Evolutionary conservation across 768 basidiomycete species (phyloP).

Genomic region (Leccinum boreale): DNA sequence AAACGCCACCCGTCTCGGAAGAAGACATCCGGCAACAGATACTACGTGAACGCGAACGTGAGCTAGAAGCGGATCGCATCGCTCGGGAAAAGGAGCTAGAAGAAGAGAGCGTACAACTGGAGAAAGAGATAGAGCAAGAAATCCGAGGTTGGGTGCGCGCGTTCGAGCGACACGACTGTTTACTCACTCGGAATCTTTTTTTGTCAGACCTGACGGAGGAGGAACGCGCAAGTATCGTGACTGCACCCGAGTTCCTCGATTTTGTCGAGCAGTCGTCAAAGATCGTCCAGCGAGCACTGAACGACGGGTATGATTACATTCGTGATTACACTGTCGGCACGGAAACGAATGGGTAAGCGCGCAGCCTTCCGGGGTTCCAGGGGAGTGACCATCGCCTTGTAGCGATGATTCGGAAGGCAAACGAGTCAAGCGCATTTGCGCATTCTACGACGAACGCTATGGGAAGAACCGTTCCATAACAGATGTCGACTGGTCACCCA

Average conservation of each 20-base stretch:
- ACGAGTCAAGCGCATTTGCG: conserved; percentile 89
- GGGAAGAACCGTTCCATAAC: conserved; percentile 94
- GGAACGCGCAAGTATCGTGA: conserved; percentile 63
- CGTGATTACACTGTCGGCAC: conserved; percentile 92
- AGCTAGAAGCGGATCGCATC: conserved; percentile 64
- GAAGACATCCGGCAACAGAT: conserved; percentile 76
- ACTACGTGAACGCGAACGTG: conserved; percentile 56
- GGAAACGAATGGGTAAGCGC: conserved; percentile 75
- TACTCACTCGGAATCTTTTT: background rate
- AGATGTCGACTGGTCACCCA: conserved; percentile 96
- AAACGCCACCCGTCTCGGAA: conserved; percentile 50
- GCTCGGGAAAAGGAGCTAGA: conserved; percentile 76
- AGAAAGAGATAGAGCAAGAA: conserved; percentile 83
- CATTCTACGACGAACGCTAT: conserved; percentile 88
- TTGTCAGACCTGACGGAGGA: conserved; percentile 79
- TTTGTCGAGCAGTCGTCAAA: conserved; percentile 95
- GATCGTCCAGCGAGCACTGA: conserved; percentile 91
- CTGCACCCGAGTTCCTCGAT: conserved; percentile 88
- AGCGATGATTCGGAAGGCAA: conserved; percentile 91
- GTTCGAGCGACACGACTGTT: background rate
- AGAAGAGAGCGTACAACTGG: conserved; percentile 78
- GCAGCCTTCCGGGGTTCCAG: background rate
- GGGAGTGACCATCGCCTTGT: conserved; percentile 9
- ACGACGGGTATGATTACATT: conserved; percentile 95
- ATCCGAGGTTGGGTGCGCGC: conserved; percentile 58